Evolutionary conservation across 345 rosid species (phyloP).

Genomic region (Syzygium oleosum): DNA sequence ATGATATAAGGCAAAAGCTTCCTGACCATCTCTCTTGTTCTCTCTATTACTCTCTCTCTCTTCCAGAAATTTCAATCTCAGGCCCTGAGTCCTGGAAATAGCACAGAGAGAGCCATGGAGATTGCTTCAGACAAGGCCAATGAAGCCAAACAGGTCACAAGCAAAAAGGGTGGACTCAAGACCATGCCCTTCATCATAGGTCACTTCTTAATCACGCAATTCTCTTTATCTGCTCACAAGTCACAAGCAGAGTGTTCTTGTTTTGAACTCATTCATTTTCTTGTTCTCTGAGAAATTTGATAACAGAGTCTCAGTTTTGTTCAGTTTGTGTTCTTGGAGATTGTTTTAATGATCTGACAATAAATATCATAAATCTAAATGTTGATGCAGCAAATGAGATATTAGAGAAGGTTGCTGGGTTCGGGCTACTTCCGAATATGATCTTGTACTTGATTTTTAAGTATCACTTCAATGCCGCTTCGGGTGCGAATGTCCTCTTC

Average conservation of each 20-base stretch:
- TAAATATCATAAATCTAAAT: background rate
- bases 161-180: conserved; percentile 37
- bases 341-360: background rate
- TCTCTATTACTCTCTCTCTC: background rate
- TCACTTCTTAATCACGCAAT: background rate
- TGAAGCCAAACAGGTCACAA: background rate
- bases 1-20: background rate
- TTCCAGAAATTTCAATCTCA: background rate
- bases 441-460: conserved; percentile 23
- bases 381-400: conserved; percentile 44
- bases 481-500: conserved; percentile 26
- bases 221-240: background rate
- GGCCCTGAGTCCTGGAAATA: background rate
- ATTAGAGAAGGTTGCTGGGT: conserved; percentile 41
- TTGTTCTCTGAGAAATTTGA: background rate
- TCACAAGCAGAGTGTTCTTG: background rate
- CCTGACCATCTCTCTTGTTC: background rate
- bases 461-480: conserved; percentile 26
- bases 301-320: background rate
- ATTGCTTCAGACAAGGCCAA: background rate
- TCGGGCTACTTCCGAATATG: conserved; percentile 44
- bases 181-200: conserved; percentile 51
- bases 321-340: background rate
- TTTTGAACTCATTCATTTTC: background rate
- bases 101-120: conserved; percentile 8